phyloP scores from a whole-genome alignment of 441 rosid species.

The Populus hybrid region DNA sequence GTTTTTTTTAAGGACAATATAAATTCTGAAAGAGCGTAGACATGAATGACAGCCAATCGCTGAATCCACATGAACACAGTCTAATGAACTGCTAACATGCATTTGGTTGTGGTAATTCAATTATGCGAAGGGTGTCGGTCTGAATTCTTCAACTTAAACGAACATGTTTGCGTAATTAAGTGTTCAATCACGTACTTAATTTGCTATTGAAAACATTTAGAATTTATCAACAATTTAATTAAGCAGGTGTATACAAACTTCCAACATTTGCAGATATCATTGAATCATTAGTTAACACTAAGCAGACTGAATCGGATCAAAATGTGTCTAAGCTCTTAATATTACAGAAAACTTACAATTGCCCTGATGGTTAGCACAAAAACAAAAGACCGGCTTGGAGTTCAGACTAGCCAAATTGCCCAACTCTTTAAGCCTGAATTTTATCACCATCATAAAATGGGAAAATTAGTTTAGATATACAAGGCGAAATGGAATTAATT shows the following conservation, averaged over 20 bases:
- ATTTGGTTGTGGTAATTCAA: neutral
- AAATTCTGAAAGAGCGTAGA: too few relatives aligned
- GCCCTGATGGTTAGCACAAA: neutral
- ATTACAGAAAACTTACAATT: constrained; percentile 2
- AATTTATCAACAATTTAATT: neutral
- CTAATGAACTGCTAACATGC: neutral
- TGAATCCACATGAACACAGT: too few relatives aligned
- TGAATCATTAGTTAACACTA: neutral
- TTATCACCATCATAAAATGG: neutral
- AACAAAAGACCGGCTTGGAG: neutral
- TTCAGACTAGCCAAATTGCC: neutral
- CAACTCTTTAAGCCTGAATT: constrained; percentile 1
- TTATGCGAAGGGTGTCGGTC: neutral
- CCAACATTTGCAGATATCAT: neutral
- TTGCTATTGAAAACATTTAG: neutral
- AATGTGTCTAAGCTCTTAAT: neutral
- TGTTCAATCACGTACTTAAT: neutral
- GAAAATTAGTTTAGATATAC: neutral
- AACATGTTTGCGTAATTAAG: neutral
- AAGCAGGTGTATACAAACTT: neutral
- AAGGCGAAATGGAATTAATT: neutral
- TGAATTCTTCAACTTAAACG: neutral
- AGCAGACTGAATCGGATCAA: neutral
- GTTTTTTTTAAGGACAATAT: too few relatives aligned
- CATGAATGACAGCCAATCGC: too few relatives aligned